Evolutionary conservation across 345 rosid genomes (phyloP).

Genomic region (Rhizophora mangle): DNA sequence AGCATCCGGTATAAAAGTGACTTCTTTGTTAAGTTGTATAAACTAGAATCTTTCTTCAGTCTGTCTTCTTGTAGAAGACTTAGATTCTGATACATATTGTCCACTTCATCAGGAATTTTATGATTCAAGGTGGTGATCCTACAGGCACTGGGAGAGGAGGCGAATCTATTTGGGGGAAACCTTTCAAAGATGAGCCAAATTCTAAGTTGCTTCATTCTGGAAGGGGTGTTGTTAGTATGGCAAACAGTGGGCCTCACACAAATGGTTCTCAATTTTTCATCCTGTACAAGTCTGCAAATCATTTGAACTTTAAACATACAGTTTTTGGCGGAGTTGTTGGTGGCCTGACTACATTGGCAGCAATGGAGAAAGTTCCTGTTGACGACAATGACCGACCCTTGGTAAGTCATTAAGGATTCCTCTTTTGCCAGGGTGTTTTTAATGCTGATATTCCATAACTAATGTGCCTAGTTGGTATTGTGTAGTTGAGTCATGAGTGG

Average conservation of each 20-base stretch:
- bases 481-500: background rate
- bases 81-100: slow-evolving; percentile 4
- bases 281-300: slow-evolving; percentile 93
- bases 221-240: slow-evolving; percentile 95
- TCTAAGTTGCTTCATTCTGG: slow-evolving; percentile 91
- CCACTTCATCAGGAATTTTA: slow-evolving; percentile 60
- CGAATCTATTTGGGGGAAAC: slow-evolving; percentile 94
- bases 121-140: slow-evolving; percentile 99
- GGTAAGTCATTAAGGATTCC: slow-evolving; percentile 41
- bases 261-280: slow-evolving; percentile 98
- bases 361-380: slow-evolving; percentile 88
- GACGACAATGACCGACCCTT: slow-evolving; percentile 79
- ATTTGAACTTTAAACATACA: slow-evolving; percentile 90
- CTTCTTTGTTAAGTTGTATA: background rate
- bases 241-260: slow-evolving; percentile 94
- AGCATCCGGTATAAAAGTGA: slow-evolving; percentile 52
- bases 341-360: slow-evolving; percentile 71
- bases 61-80: background rate
- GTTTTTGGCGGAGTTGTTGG: slow-evolving; percentile 95
- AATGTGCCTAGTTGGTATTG: background rate
- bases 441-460: background rate
- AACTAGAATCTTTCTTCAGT: background rate
- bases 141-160: slow-evolving; percentile 91
- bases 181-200: slow-evolving; percentile 87
- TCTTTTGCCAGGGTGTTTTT: background rate